These are phyloP conservation scores for Austroboletus niveus DNA, from an alignment of 1,284 basidiomycete genomes.

Conservation along the genomic window DNA sequence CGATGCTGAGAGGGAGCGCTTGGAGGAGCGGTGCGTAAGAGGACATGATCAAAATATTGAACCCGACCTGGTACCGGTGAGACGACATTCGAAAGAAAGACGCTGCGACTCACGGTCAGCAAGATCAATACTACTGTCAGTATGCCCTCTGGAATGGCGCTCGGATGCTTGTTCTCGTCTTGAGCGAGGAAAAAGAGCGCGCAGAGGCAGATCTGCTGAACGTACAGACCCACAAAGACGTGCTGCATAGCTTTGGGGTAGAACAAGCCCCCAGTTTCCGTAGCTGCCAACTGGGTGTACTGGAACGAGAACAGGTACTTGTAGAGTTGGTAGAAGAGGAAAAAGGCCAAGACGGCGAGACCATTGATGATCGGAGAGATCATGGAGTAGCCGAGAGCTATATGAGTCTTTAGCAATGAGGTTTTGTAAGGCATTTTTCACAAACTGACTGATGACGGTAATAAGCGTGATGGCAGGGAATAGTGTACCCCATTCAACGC, in stretches of 20 bases:
- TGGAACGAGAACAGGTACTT: conserved; percentile 88
- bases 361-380: conserved; percentile 96
- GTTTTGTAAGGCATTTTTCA: background rate
- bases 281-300: conserved; percentile 68
- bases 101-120: conserved; percentile 59
- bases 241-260: conserved; percentile 95
- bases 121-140: conserved; percentile 84
- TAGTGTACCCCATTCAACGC: conserved; percentile 82
- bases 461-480: conserved; percentile 79
- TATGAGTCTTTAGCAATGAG: conserved; percentile 9
- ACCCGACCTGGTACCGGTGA: conserved; percentile 49
- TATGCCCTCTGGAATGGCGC: conserved; percentile 69
- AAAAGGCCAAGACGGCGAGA: conserved; percentile 80
- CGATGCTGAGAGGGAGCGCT: conserved; percentile 75
- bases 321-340: conserved; percentile 81
- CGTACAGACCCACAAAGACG: conserved; percentile 90
- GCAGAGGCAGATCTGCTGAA: conserved; percentile 75
- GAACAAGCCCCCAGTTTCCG: conserved; percentile 92
- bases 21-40: conserved; percentile 67
- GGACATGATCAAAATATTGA: conserved; percentile 64
- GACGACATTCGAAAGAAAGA: background rate
- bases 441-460: conserved; percentile 69
- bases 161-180: conserved; percentile 48
- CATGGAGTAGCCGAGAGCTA: conserved; percentile 79
- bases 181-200: conserved; percentile 87